A percentile compares a stretch with the other conserved stretches of the same genome.
Evolutionary conservation across 805 yeast genomes (phyloP).

Genomic region (Starmerella khaoyaiensis): DNA sequence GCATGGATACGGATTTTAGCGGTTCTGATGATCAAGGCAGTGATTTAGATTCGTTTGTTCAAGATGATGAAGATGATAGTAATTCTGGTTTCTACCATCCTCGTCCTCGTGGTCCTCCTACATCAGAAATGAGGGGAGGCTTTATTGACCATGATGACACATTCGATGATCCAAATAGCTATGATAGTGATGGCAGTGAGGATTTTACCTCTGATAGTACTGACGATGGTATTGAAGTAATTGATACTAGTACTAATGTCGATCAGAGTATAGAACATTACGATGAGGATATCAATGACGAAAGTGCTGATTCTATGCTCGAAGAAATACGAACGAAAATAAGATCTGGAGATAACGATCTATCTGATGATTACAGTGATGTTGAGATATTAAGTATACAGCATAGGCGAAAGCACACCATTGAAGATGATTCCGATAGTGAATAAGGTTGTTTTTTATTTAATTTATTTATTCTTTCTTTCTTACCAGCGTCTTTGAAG

Average conservation of each 20-base stretch:
- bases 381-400: slow-evolving; percentile 6
- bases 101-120: too few relatives aligned
- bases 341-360: not conserved
- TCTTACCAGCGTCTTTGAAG: slow-evolving; percentile 2
- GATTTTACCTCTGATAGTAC: too few relatives aligned
- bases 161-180: too few relatives aligned
- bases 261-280: too few relatives aligned
- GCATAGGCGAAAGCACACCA: not conserved
- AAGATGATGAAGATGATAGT: too few relatives aligned
- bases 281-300: not conserved
- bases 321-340: slow-evolving; percentile 1
- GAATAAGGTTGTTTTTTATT: not conserved
- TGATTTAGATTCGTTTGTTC: not conserved
- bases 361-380: slow-evolving; percentile 4
- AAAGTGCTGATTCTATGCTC: slow-evolving; percentile 9
- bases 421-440: slow-evolving; percentile 6
- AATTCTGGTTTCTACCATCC: too few relatives aligned
- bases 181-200: too few relatives aligned
- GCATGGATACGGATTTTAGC: too few relatives aligned
- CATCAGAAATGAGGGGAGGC: too few relatives aligned
- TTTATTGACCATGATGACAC: too few relatives aligned
- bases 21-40: not conserved
- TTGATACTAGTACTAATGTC: too few relatives aligned
- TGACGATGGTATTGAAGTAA: too few relatives aligned
- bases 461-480: not conserved